Percentiles rank a stretch among this genome's conserved stretches.
phyloP scores from a whole-genome alignment of 768 basidiomycete genomes.

The Tubosaeta sp. region DNA sequence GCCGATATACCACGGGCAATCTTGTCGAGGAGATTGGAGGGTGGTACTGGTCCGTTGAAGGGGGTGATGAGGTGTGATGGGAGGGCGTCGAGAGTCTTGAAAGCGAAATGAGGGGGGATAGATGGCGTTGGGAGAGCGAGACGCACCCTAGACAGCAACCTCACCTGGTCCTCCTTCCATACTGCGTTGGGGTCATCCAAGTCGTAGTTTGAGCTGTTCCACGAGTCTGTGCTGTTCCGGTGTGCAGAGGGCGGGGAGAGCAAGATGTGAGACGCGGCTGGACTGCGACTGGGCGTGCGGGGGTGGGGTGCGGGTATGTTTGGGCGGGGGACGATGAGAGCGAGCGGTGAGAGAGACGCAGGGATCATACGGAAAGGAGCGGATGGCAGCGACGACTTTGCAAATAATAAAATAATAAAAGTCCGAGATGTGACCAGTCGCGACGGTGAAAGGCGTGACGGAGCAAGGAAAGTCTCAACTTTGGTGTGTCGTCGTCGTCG shows the following conservation, averaged over 20 bases:
- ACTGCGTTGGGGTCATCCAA: constrained; percentile 60
- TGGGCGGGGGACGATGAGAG: constrained; percentile 62
- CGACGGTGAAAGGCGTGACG: constrained; percentile 1
- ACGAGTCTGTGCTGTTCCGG: constrained; percentile 75
- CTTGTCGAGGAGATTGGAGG: constrained; percentile 83
- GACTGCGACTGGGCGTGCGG: constrained; percentile 59
- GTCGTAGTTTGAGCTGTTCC: constrained; percentile 75
- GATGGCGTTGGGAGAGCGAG: neutral
- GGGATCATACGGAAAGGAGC: constrained; percentile 42
- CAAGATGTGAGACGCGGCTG: constrained; percentile 49
- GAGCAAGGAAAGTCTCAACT: constrained; percentile 20
- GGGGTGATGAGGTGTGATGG: constrained; percentile 83
- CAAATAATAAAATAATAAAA: constrained; percentile 19
- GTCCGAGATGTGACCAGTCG: constrained; percentile 4
- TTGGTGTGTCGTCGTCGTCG: constrained; percentile 18
- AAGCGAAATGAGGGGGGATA: constrained; percentile 5
- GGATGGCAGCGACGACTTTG: constrained; percentile 40
- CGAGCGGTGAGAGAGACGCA: constrained; percentile 48
- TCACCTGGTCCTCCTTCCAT: constrained; percentile 72
- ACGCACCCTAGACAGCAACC: constrained; percentile 63
- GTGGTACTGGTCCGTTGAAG: constrained; percentile 79
- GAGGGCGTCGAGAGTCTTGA: constrained; percentile 72
- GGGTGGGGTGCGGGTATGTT: constrained; percentile 45
- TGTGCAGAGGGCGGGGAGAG: constrained; percentile 38
- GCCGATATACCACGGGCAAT: constrained; percentile 73